Evolutionary conservation across 495 filamentous ascomycete species (phyloP), one percentile per base, ranked within the genome.

Genomic region (Aspergillus wentii): DNA sequence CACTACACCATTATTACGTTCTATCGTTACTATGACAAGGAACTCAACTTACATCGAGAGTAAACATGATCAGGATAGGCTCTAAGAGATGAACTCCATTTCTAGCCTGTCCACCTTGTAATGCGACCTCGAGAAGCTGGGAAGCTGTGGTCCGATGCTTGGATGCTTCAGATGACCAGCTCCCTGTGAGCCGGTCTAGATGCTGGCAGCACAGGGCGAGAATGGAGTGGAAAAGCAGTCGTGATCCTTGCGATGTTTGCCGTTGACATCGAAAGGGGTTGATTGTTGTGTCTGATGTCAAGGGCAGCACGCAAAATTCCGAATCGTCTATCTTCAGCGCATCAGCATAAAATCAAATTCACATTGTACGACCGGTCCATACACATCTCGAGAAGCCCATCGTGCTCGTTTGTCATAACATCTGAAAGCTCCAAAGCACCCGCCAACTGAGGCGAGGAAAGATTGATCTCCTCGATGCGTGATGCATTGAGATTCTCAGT

Each of bases 121-220:
- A 13, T 4, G 38, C 38, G 25, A 13, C 21, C 17, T 50, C 43
- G 1, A 54, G 25, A 8, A 54, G 37, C 17, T 50, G 42, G n/a
- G 44, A 16, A 20, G 46, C 34, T 38, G 46, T 34, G 5, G 16
- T 18, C 11, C 43, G 40, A 42, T 47, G 37, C 26, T 54, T 22
- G 16, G 22, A 17, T 17, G 35, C 36, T 40, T 46, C 35, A 11
- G 27, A 32, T 2, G 32, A 23, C 38, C 31, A 30, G 13, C 18
- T 40, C 7, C 36, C 33, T 5, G 36, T 35, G 3, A 47, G 13
- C 5, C 38, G 36, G 6, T 26, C 29, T 5, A 49, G 17, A 19
- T 54, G 50, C 16, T 41, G 40, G 42, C 39, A 54, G 26, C 42
- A 54, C 13, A 54, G 27, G 0, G 50, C 50, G n/a, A 54, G 28